Base-by-base conservation (phyloP, 2,329 filamentous ascomycete genomes). In the Cercospora citrullina region DNA sequence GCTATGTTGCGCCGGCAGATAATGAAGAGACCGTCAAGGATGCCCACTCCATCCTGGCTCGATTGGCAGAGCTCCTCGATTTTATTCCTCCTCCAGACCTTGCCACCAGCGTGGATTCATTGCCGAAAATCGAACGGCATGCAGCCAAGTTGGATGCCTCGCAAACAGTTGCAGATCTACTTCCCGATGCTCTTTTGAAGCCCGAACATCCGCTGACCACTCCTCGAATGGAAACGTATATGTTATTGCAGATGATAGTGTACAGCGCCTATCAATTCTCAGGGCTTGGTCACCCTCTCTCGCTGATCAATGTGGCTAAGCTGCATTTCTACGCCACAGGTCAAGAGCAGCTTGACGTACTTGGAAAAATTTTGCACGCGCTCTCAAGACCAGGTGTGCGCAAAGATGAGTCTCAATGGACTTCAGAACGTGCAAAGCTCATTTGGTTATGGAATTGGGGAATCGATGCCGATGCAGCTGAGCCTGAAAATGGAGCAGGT, bases 381-480 rank as follows among this genome's bases (percentile, higher is more conserved):
- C 74, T 90, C 23, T 80, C 79, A 59, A 83, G 83, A 21, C 23
- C 62, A 64, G 82, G 82, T 12, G 81, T 85, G 1, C 64, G 71
- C 12, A 74, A 74, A 30, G 88, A 91, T 63, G 89, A 91, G 68
- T 83, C 83, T 36, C 87, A 86, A 69, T 91, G 90, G 89, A 80
- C 84, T 28, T 83, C 81, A 63, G 84, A 86, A 12, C 85, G 91
- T 66, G 85, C 85, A 51, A 88, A 90, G 73, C 78, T 94, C 8
- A 76, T 93, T 4, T 94, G 91, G 91, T 82, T 94, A 31, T 87
- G 89, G 75, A 85, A 86, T 74, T 94, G 91, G 91, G 89, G 89
- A 36, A 83, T 84, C 26, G 82, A 86, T 68, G 80, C 71, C 14
- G 76, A 80, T 60, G 79, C 79, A 36, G 72, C 76, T 58, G 51